These are phyloP conservation scores for Rhododendron henanense DNA, from an alignment of 148 eudicot genomes.

Conservation along the genomic window DNA sequence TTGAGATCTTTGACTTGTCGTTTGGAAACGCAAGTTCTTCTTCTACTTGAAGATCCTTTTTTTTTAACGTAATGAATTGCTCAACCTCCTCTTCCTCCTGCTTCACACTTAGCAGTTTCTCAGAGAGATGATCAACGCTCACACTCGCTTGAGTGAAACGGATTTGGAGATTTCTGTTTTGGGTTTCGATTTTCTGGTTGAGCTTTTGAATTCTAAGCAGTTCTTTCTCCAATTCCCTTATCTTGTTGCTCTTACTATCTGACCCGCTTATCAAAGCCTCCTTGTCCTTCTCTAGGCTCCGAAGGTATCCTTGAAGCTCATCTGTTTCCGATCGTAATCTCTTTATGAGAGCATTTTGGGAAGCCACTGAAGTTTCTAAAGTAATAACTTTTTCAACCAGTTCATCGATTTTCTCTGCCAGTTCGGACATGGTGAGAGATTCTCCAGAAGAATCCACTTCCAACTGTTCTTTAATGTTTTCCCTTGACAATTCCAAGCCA, in stretches of 20 bases:
- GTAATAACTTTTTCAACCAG: slow-evolving; percentile 57
- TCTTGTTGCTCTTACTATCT: slow-evolving; percentile 25
- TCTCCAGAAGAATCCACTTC: slow-evolving; percentile 20
- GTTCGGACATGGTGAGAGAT: slow-evolving; percentile 49
- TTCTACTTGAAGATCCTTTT: slow-evolving; percentile 11
- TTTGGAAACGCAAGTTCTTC: not conserved
- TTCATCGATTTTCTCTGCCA: slow-evolving; percentile 74
- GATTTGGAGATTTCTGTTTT: slow-evolving; percentile 30
- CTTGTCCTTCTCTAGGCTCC: slow-evolving; percentile 46
- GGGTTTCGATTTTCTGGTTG: slow-evolving; percentile 29
- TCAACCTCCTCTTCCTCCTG: slow-evolving; percentile 41
- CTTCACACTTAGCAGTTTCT: slow-evolving; percentile 47
- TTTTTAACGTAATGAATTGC: slow-evolving; percentile 11
- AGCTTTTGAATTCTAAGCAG: slow-evolving; percentile 40
- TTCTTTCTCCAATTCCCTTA: slow-evolving; percentile 57
- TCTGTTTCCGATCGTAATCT: slow-evolving; percentile 48
- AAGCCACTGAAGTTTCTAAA: slow-evolving; percentile 49
- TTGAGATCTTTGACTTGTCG: not conserved
- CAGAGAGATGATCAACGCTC: slow-evolving; percentile 51
- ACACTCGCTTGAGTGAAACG: slow-evolving; percentile 47
- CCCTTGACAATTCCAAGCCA: slow-evolving; percentile 24
- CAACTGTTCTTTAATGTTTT: slow-evolving; percentile 39
- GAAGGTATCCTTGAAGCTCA: slow-evolving; percentile 45
- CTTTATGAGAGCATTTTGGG: slow-evolving; percentile 57
- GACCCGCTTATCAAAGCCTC: slow-evolving; percentile 31